Conservation (phyloP, 2,329 filamentous ascomycete species). For the Penicillium sumatraense region DNA sequence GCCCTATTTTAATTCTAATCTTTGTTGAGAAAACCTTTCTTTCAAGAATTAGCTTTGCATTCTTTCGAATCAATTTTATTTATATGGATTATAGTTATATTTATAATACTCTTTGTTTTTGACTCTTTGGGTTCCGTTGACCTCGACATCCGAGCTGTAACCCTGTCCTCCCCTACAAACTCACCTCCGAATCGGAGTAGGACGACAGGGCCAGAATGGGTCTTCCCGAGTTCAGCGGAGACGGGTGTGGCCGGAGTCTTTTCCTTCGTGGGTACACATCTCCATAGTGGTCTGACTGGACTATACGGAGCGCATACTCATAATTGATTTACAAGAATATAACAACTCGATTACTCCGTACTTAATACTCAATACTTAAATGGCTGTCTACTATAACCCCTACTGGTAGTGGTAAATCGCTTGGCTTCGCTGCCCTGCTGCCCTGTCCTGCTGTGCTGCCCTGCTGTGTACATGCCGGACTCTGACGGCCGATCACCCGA, state of each 20-base stretch:
- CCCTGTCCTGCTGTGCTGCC: not conserved
- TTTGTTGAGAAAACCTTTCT: not conserved
- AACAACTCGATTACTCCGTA: not conserved
- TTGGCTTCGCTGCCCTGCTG: not conserved
- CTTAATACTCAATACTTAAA: too few species aligned
- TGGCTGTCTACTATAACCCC: too few species aligned
- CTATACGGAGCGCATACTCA: not conserved
- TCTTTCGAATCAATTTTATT: not conserved
- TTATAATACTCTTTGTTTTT: not conserved
- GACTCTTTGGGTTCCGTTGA: not conserved
- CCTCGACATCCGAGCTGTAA: slow-evolving; percentile 10
- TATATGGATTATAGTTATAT: not conserved
- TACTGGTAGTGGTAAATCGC: too few species aligned
- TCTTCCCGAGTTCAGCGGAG: slow-evolving; percentile 22
- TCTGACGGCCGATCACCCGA: slow-evolving; percentile 21
- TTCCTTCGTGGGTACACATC: not conserved
- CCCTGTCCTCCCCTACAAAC: slow-evolving; percentile 14
- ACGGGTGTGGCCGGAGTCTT: slow-evolving; percentile 22
- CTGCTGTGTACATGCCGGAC: slow-evolving; percentile 13
- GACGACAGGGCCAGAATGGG: slow-evolving; percentile 15
- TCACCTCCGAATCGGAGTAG: slow-evolving; percentile 3
- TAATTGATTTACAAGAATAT: too few species aligned
- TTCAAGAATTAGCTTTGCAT: not conserved
- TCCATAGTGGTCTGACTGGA: not conserved
- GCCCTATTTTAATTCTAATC: not conserved